phyloP scores from a whole-genome alignment of 768 basidiomycete genomes.

The Lentinula raphanica region DNA sequence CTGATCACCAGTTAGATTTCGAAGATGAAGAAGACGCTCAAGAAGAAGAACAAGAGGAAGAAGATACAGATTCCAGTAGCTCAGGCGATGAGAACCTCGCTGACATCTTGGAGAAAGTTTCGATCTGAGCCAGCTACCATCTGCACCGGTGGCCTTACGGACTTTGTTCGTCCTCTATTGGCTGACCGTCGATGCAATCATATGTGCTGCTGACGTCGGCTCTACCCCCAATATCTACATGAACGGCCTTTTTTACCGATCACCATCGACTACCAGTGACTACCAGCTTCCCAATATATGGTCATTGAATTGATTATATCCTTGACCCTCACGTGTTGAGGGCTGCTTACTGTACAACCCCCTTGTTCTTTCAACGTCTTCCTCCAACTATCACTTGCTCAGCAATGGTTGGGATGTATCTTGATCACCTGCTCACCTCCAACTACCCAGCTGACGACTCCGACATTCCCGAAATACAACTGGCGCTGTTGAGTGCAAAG shows the following conservation, averaged over 20 bases:
- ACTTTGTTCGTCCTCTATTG: too few species aligned
- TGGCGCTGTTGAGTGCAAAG: background rate
- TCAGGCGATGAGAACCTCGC: slow-evolving; percentile 48
- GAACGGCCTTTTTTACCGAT: too few species aligned
- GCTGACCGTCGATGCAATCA: background rate
- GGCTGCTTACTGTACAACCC: background rate
- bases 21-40: slow-evolving; percentile 67
- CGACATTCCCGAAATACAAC: background rate
- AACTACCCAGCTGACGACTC: background rate
- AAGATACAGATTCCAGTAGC: slow-evolving; percentile 30
- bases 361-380: background rate
- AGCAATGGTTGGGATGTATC: background rate
- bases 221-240: background rate
- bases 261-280: too few species aligned
- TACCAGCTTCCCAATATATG: background rate
- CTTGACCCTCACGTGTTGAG: background rate
- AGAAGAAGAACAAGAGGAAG: slow-evolving; percentile 33
- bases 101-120: slow-evolving; percentile 64
- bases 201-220: too few species aligned
- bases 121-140: slow-evolving; percentile 25
- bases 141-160: too few species aligned
- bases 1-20: slow-evolving; percentile 61
- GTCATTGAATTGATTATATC: background rate
- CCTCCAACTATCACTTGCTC: background rate
- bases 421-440: background rate